Evolutionary conservation across 1,284 basidiomycete species (phyloP), one percentile per base, ranked within the genome.

Genomic region (Mycocalia duriaeana): DNA sequence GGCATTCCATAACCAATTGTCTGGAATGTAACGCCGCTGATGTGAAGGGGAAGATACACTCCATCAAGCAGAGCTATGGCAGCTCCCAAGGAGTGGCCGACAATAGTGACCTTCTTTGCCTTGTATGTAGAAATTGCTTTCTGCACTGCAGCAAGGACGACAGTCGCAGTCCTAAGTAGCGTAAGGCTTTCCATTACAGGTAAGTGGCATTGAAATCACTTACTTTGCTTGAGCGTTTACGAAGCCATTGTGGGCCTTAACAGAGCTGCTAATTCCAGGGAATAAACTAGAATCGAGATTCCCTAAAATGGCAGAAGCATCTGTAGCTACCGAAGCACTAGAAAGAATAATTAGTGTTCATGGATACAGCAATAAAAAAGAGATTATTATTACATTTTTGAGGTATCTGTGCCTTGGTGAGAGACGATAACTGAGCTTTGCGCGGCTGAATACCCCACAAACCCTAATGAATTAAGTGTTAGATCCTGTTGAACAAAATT

Each of bases 241-340:
- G 57, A 84, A 85, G 19, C 81, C 81, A 3, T 51, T 52, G 56
- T 84, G 81, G 0, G 74, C 77, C 48, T 71, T 48, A 19, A 83
- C 61, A 6, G 61, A 60, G 3, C 70, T 66, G 44, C 68, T 59
- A 25, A 82, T 42, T 0, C 75, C 77, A 2, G 81, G 82, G 69
- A 84, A 85, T 7, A 82, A 67, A 2, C 66, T 59, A 0, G 72
- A 40, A 53, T 76, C 65, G 25, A 74, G 61, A 2, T 26, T 55
- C 5, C 49, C 56, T 44, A 71, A 45, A 46, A 69, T 42, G 45
- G 75, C 57, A 42, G 79, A 63, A 0, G 53, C 65, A 47, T 86
- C 81, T 0, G 75, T 80, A 13, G 80, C 48, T 19, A 72, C 53
- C 1, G 79, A 56, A 47, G 61, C 46, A 14, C 67, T 69, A 20